A percentile compares a stretch with the other conserved stretches of the same genome.
These are phyloP conservation scores for Pinus tabuliformis DNA, from an alignment of 75 land plant species.

Conservation along the genomic window DNA sequence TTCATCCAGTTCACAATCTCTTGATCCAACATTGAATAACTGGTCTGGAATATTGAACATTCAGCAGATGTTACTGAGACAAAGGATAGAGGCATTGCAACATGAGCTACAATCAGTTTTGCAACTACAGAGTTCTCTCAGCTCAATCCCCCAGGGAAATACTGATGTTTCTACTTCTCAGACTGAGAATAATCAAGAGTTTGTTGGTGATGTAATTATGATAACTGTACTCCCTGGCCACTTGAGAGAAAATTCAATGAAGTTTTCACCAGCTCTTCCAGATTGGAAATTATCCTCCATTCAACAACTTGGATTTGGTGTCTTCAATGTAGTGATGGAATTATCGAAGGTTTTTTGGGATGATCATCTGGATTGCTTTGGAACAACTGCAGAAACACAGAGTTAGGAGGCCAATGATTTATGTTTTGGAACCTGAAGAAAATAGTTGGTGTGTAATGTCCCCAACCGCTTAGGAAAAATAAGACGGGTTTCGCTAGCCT, in stretches of 20 bases:
- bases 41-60: neutral
- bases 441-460: constrained; percentile 41
- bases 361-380: constrained; percentile 91
- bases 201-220: constrained; percentile 82
- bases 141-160: neutral
- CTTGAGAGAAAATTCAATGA: constrained; percentile 68
- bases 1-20: constrained; percentile 5
- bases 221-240: constrained; percentile 94
- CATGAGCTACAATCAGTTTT: constrained; percentile 4
- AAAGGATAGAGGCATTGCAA: constrained; percentile 11
- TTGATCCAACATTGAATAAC: neutral
- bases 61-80: constrained; percentile 7
- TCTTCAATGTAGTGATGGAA: constrained; percentile 88
- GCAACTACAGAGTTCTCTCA: neutral
- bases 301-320: constrained; percentile 90
- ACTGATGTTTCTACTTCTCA: neutral
- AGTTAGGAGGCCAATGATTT: constrained; percentile 77
- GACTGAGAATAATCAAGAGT: constrained; percentile 65
- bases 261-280: constrained; percentile 78
- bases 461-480: too few species aligned
- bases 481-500: too few species aligned
- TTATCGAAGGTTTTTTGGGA: constrained; percentile 93
- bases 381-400: constrained; percentile 90
- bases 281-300: constrained; percentile 83
- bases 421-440: constrained; percentile 98